phyloP scores from a whole-genome alignment of 2,329 filamentous ascomycete species.

The Penicillium sp. region DNA sequence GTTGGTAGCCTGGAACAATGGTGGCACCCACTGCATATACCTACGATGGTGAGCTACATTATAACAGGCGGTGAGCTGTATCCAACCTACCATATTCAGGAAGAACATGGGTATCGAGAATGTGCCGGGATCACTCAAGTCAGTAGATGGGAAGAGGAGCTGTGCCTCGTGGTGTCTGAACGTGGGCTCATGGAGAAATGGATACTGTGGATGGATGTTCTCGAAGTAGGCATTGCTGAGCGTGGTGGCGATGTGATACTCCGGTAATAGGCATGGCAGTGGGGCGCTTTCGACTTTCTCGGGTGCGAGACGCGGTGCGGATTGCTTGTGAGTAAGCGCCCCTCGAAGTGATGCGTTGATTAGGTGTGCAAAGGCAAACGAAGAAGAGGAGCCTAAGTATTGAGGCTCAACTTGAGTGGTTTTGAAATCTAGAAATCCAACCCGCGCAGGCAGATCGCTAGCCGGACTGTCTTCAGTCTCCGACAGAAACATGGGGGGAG shows the following conservation, averaged over 20 bases:
- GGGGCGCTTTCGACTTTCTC: not conserved
- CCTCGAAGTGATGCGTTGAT: constrained; percentile 19
- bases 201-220: constrained; percentile 30
- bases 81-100: constrained; percentile 24
- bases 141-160: not conserved
- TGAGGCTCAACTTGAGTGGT: constrained; percentile 27
- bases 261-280: constrained; percentile 18
- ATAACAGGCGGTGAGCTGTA: not conserved
- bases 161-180: constrained; percentile 25
- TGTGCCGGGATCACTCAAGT: not conserved
- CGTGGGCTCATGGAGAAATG: constrained; percentile 29
- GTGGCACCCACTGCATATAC: constrained; percentile 31
- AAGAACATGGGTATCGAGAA: constrained; percentile 22
- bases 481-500: not conserved
- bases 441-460: constrained; percentile 2
- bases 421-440: constrained; percentile 25
- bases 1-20: constrained; percentile 18
- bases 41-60: constrained; percentile 7
- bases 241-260: constrained; percentile 11
- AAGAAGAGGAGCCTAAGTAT: constrained; percentile 34
- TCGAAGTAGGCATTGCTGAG: constrained; percentile 29
- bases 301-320: not conserved
- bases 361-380: constrained; percentile 32
- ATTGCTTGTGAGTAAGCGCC: not conserved
- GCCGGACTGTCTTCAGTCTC: not conserved